Conservation (phyloP, 106 monocot genomes). For the Agapanthus africanus region DNA sequence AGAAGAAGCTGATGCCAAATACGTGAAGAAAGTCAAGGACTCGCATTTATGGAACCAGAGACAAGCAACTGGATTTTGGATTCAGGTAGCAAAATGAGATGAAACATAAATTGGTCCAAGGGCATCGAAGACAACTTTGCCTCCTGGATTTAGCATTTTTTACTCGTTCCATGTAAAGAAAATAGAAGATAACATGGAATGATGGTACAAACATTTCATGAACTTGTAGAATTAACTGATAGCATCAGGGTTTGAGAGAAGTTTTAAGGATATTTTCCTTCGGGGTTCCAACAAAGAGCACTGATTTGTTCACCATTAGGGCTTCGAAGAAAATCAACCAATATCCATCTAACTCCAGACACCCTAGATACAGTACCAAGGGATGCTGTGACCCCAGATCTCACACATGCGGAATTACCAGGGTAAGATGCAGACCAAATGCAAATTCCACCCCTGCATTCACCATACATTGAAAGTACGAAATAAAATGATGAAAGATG, state of each 20-base stretch:
- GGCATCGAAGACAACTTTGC: not conserved
- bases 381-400: conserved; percentile 45
- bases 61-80: not conserved
- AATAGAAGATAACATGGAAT: not conserved
- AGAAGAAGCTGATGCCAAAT: conserved; percentile 79
- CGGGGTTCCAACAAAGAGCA: conserved; percentile 72
- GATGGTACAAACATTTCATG: not conserved
- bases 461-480: too few relatives aligned
- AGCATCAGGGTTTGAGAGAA: not conserved
- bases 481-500: conserved; percentile 1
- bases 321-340: conserved; percentile 73
- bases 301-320: conserved; percentile 51
- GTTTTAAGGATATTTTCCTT: conserved; percentile 81
- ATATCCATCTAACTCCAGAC: conserved; percentile 63
- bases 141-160: not conserved
- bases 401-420: conserved; percentile 59
- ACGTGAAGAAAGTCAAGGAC: conserved; percentile 70
- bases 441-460: conserved; percentile 67
- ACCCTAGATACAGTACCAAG: conserved; percentile 55
- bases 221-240: not conserved
- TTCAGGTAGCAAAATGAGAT: not conserved
- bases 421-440: conserved; percentile 94
- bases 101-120: not conserved
- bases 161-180: not conserved
- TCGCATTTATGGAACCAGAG: not conserved